A percentile compares a stretch with the other conserved stretches of the same genome.
phyloP scores from a whole-genome alignment of 768 basidiomycete species.

The Lactarius akahatsu region DNA sequence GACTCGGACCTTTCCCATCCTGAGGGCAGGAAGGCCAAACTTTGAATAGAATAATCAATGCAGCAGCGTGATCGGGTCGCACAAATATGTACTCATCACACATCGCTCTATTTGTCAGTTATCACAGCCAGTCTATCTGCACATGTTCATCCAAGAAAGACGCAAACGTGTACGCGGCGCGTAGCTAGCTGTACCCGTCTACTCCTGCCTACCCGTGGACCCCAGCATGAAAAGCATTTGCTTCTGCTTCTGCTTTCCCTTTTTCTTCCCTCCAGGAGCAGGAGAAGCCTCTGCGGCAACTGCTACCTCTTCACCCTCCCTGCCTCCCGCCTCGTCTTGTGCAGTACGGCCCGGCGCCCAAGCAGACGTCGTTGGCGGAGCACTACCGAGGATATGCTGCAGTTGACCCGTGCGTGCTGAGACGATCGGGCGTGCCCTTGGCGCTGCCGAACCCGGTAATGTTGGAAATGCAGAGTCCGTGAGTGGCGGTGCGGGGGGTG shows the following conservation, averaged over 20 bases:
- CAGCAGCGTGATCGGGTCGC: background rate
- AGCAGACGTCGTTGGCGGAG: constrained; percentile 36
- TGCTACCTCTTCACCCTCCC: constrained; percentile 12
- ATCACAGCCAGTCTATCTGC: background rate
- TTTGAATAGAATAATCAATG: constrained; percentile 2
- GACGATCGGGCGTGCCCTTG: constrained; percentile 43
- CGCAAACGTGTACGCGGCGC: background rate
- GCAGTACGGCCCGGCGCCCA: constrained; percentile 33
- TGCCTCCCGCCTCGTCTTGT: constrained; percentile 22
- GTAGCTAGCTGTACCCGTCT: background rate
- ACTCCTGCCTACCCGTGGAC: constrained; percentile 29
- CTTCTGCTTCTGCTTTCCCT: constrained; percentile 80
- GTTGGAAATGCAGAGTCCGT: constrained; percentile 66
- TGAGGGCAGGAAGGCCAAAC: background rate
- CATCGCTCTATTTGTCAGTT: background rate
- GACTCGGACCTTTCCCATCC: background rate
- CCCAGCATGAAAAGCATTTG: constrained; percentile 76
- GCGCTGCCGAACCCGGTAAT: constrained; percentile 48
- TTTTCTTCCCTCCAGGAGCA: constrained; percentile 54
- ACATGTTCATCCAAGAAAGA: background rate
- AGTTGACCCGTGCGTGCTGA: constrained; percentile 66
- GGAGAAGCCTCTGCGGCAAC: constrained; percentile 2
- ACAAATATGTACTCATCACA: background rate
- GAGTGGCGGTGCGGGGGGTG: constrained; percentile 45
- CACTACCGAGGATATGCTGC: constrained; percentile 62